Evolutionary conservation across 2,329 filamentous ascomycete genomes (phyloP), one percentile per base, ranked within the genome.

Genomic region (Huntiella abstrusa): DNA sequence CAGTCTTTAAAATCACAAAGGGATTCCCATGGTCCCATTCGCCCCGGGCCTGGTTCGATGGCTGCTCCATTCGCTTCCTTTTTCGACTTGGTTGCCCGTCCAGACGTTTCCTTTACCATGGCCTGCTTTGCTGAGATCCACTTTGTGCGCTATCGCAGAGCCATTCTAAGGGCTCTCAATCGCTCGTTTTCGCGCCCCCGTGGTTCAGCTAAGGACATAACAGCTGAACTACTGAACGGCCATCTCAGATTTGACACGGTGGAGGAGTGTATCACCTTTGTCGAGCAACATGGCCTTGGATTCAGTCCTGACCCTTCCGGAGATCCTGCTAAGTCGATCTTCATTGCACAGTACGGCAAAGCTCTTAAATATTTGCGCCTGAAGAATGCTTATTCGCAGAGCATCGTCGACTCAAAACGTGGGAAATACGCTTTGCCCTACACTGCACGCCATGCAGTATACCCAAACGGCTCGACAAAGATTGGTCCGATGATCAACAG

Each of bases 81-180:
- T 56, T 79, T 80, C 54, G 64, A 68, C 17, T 75, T 80, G 41
- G 62, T 80, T 22, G 65, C 72, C 52, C 65, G 69, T 36, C 61
- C 64, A 0, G 60, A 63, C 12, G 69, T 78, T 2, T 80, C 77
- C 0, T 81, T 80, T 55, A 78, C 74, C 1, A 78, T 80, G 73
- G 77, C 75, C 11, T 80, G 77, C 53, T 71, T 81, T 50, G 75
- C 75, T 5, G 76, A 80, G 54, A 71, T 76, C n/a, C 74, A 78
- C 54, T 79, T 81, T 49, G 70, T 72, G 36, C 64, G 67, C 33
- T 62, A 80, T 32, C 73, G 77, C 36, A 71, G 73, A 46, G 66
- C 68, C 10, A 70, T 77, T 12, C 56, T 80, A 13, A 66, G 67
- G 46, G 68, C 69, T 12, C 60, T 80, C 16, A 67, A 70, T 43